These are phyloP conservation scores for Leonotis leonurus DNA, from an alignment of 257 asterid species.

Conservation along the genomic window DNA sequence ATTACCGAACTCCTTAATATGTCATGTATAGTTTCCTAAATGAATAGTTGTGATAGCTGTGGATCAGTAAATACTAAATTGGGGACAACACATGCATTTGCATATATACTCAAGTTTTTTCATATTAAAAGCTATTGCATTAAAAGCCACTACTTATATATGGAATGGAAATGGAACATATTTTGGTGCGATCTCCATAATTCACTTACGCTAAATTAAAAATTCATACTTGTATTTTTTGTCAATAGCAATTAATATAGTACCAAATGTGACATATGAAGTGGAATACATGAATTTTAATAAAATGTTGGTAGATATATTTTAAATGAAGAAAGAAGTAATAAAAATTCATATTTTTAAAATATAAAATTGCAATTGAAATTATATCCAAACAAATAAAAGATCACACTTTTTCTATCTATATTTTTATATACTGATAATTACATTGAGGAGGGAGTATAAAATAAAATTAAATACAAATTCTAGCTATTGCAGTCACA, in stretches of 20 bases:
- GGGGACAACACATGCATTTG: background rate
- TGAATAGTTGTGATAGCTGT: background rate
- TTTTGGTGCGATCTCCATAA: constrained; percentile 10
- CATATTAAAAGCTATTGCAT: background rate
- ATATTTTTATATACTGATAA: too few relatives aligned
- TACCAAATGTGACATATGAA: constrained; percentile 6
- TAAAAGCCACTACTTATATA: background rate
- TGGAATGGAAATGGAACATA: background rate
- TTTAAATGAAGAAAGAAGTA: too few relatives aligned
- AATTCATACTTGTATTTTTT: background rate
- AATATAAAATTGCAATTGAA: too few relatives aligned
- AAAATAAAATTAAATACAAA: too few relatives aligned
- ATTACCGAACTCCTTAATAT: background rate
- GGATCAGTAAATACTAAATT: background rate
- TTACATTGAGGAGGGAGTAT: too few relatives aligned
- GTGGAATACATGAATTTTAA: too few relatives aligned
- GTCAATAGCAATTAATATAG: constrained; percentile 4
- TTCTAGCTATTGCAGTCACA: constrained; percentile 8
- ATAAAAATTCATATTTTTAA: too few relatives aligned
- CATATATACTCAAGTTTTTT: background rate
- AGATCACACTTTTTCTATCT: too few relatives aligned
- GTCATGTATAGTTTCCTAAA: background rate
- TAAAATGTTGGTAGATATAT: too few relatives aligned
- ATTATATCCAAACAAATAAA: too few relatives aligned
- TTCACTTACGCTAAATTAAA: constrained; percentile 17